Conservation (phyloP, 768 basidiomycete genomes). For the Rhodosporidiobolus odoratus region DNA sequence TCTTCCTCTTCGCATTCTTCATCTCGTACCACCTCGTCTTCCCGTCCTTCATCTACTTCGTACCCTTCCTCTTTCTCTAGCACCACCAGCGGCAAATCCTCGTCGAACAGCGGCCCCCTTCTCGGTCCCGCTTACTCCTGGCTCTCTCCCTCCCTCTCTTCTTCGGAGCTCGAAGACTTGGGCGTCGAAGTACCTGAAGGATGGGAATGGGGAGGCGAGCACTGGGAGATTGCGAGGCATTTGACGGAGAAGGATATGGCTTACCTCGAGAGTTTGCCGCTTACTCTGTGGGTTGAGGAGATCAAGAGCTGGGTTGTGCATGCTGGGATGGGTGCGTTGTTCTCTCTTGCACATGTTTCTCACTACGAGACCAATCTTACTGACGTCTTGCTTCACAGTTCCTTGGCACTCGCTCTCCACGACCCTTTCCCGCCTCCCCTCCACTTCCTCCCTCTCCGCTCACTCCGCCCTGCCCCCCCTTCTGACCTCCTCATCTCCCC, state of each 20-base stretch:
- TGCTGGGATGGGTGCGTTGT: constrained; percentile 29
- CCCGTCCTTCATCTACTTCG: constrained; percentile 2
- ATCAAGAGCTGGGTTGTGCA: constrained; percentile 34
- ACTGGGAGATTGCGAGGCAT: constrained; percentile 35
- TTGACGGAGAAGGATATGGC: constrained; percentile 6
- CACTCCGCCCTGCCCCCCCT: neutral
- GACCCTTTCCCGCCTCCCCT: neutral
- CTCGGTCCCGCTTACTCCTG: constrained; percentile 13
- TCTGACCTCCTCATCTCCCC: constrained; percentile 4
- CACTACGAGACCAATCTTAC: neutral
- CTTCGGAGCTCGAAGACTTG: neutral
- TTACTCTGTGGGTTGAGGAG: constrained; percentile 30
- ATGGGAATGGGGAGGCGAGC: constrained; percentile 32
- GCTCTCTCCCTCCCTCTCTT: constrained; percentile 2
- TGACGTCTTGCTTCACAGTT: constrained; percentile 7
- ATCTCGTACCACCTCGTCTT: constrained; percentile 11
- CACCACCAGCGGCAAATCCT: neutral
- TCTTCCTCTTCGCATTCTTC: neutral
- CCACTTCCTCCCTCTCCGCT: neutral
- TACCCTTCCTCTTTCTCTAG: neutral
- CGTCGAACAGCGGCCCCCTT: constrained; percentile 2
- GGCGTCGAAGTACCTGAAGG: constrained; percentile 27
- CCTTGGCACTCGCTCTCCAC: constrained; percentile 15
- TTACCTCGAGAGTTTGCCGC: constrained; percentile 26
- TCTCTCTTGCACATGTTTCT: neutral